phyloP scores from a whole-genome alignment of 1,284 basidiomycete genomes.

The Ustilago tritici region DNA sequence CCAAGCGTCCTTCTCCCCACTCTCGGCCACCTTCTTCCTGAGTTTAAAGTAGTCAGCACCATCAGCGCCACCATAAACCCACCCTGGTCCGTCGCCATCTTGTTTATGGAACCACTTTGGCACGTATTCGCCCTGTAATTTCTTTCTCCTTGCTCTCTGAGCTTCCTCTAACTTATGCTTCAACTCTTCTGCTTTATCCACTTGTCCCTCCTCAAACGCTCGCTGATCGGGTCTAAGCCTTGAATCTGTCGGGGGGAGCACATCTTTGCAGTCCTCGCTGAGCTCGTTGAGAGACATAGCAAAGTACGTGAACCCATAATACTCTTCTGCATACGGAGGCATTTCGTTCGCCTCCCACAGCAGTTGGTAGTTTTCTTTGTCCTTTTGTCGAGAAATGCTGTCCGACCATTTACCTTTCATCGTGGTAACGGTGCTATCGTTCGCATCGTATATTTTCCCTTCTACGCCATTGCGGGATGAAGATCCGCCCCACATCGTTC shows the following conservation, averaged over 20 bases:
- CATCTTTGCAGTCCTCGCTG: slow-evolving; percentile 75
- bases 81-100: slow-evolving; percentile 42
- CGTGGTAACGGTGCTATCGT: slow-evolving; percentile 46
- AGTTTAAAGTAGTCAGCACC: slow-evolving; percentile 57
- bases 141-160: slow-evolving; percentile 70
- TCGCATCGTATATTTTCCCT: slow-evolving; percentile 64
- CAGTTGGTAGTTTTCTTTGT: slow-evolving; percentile 64
- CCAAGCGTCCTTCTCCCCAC: slow-evolving; percentile 25
- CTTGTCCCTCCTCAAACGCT: slow-evolving; percentile 83
- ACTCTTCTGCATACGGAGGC: slow-evolving; percentile 60
- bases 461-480: slow-evolving; percentile 59
- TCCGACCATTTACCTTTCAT: slow-evolving; percentile 67
- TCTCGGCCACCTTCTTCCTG: slow-evolving; percentile 31
- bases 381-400: slow-evolving; percentile 52
- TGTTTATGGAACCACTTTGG: slow-evolving; percentile 66
- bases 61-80: slow-evolving; percentile 58
- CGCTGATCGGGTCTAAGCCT: slow-evolving; percentile 85
- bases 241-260: slow-evolving; percentile 85
- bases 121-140: slow-evolving; percentile 62
- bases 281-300: slow-evolving; percentile 68
- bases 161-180: slow-evolving; percentile 80
- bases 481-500: slow-evolving; percentile 64
- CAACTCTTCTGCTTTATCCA: slow-evolving; percentile 81
- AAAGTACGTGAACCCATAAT: slow-evolving; percentile 69
- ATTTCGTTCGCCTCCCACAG: slow-evolving; percentile 67